Percentiles rank a stretch among this genome's conserved stretches.
Conservation (phyloP, 805 yeast species). For the Yarrowia bubula region DNA sequence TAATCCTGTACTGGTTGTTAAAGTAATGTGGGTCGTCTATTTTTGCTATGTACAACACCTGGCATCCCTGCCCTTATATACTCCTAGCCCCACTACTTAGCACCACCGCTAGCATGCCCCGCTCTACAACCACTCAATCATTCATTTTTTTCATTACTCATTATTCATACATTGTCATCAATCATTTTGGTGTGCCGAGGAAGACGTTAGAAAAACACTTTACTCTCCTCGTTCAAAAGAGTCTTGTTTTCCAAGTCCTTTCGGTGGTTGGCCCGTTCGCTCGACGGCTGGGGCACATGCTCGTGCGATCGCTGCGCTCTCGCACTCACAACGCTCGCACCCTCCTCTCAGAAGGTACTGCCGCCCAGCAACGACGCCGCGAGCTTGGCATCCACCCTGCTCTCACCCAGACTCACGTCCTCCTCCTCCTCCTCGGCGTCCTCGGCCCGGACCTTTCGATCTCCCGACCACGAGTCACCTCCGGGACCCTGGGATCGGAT, state of each 20-base stretch:
- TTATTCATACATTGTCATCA: constrained; percentile 26
- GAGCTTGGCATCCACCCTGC: constrained; percentile 15
- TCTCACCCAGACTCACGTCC: not conserved
- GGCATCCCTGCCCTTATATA: too few relatives aligned
- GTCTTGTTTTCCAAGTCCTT: too few relatives aligned
- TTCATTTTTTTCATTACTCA: constrained; percentile 21
- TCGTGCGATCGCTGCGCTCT: not conserved
- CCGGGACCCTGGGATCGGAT: constrained; percentile 48
- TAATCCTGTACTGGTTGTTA: too few relatives aligned
- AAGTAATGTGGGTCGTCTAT: too few relatives aligned
- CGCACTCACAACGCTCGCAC: not conserved
- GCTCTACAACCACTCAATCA: not conserved
- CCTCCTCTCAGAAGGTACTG: not conserved
- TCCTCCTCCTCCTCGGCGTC: not conserved
- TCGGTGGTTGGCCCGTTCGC: too few relatives aligned
- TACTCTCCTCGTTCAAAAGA: too few relatives aligned
- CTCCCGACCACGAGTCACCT: constrained; percentile 64
- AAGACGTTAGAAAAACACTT: too few relatives aligned
- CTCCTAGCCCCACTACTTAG: not conserved
- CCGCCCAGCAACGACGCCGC: constrained; percentile 22
- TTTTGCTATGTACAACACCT: too few relatives aligned
- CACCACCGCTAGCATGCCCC: not conserved
- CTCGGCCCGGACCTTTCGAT: constrained; percentile 36
- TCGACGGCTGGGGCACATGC: too few relatives aligned
- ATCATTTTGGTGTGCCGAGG: not conserved